Evolutionary conservation across 192 early-diverging fungal species (phyloP), one percentile per base, ranked within the genome.

Genomic region (Chytriomyces confervae): DNA sequence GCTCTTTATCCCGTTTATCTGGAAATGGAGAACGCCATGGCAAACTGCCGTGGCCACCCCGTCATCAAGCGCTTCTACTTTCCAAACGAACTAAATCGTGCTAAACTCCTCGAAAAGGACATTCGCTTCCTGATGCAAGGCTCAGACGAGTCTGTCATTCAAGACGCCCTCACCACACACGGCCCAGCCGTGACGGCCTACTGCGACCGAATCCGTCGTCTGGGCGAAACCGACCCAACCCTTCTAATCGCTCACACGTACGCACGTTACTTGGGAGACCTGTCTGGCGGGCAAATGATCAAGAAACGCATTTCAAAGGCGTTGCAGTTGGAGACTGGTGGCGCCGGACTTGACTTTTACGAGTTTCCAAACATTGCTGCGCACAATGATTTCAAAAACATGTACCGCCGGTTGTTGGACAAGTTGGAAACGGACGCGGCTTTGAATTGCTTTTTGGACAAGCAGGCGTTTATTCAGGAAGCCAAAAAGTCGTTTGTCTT

Each of bases 241-340:
- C 79, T 90, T 0, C 65, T 90, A 48, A 76, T 88, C n/a, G 86
- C 88, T 60, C 87, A 89, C 53, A 76, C 83, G 50, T 89, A 89
- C 29, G 74, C 86, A 23, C 85, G 88, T 23, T 89, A 89, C 71
- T 67, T 89, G 1, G 88, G 88, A 45, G 88, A 90, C 77, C 77
- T 90, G 50, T 84, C 82, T 7, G 87, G 88, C 61, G 88, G 88
- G 18, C 86, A 88, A 50, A 85, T 89, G 50, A 72, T 90, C 23
- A 81, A 83, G 57, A 86, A 86, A 65, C 78, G 85, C 29, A 72
- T 90, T 6, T 81, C 85, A 69, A 89, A 87, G 68, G 36, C 77
- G 9, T 75, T 86, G n/a, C 71, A 83, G 29, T 84, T 84, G 61
- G 79, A 86, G 51, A 44, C 77, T 4, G 77, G 53, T 2, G n/a